Evolutionary conservation across 768 basidiomycete species (phyloP), one percentile per base, ranked within the genome.

Genomic region (Agaricus sinodeliciosus): DNA sequence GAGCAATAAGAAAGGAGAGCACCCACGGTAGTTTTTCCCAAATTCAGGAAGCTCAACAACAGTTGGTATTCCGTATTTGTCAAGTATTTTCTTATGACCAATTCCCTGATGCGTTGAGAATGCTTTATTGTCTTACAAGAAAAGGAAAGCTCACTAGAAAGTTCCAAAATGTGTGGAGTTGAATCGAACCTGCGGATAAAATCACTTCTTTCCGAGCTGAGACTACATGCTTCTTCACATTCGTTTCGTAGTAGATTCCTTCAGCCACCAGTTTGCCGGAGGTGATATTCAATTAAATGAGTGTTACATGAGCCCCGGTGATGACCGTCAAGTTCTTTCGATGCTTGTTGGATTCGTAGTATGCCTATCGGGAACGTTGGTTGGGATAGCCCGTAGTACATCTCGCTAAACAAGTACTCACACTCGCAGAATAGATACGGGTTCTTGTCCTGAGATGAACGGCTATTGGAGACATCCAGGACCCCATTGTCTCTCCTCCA

Each of bases 141-240:
- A n/a, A 22, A 42, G 16, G 9, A 8, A n/a, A 13, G 37, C 52
- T 13, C 50, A 70, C 72, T 58, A 67, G 62, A 55, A 79, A 56
- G 40, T 27, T 56, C 55, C 22, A 56, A 39, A 11, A 56, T 43
- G 18, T 56, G 49, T 8, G 55, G 55, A 8, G 55, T 56, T 59
- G 28, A 51, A 60, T 75, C 1, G 77, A 71, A 25, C 80, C 80
- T 1, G 77, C 80, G 16, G 78, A 73, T 3, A 81, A 48, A 52
- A 82, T 76, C 37, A 80, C 76, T 48, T 82, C 80, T 22, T 68
- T 66, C 4, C 71, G 65, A 0, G 77, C 79, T 18, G 55, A 59
- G 2, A 72, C 77, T 3, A 61, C 65, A 57, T 73, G 73, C 5
- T 25, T 59, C 56, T 28, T 19, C 19, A 34, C 50, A 25, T 36